Evolutionary conservation across 108 stramenopile genomes (phyloP).

Genomic region (Fistulifera pelliculosa): DNA sequence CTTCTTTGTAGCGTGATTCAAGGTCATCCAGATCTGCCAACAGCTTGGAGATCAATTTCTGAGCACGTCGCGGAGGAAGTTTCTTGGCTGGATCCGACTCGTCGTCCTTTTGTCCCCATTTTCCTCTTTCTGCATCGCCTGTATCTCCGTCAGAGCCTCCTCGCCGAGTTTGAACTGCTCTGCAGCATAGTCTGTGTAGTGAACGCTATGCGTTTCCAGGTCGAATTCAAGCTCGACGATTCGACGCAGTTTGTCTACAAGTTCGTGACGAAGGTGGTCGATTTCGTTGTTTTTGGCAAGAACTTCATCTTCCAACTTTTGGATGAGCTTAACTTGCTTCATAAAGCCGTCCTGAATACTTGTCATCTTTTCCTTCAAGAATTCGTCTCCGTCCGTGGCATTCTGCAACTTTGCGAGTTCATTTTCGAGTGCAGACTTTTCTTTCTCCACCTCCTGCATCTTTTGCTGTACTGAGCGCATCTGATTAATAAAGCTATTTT

Average conservation of each 20-base stretch:
- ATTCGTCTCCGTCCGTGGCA: slow-evolving; percentile 8
- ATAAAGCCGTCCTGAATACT: slow-evolving; percentile 10
- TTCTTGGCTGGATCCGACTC: slow-evolving; percentile 1
- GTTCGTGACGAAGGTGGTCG: slow-evolving; percentile 2
- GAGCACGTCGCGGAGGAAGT: slow-evolving; percentile 1
- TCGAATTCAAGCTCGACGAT: slow-evolving; percentile 19
- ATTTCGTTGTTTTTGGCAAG: slow-evolving; percentile 3
- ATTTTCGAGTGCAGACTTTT: slow-evolving; percentile 3
- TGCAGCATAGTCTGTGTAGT: slow-evolving; percentile 13
- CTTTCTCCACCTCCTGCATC: slow-evolving; percentile 7
- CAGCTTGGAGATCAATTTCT: slow-evolving; percentile 7
- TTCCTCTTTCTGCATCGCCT: neutral
- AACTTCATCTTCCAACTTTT: slow-evolving; percentile 7
- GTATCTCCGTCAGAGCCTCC: slow-evolving; percentile 11
- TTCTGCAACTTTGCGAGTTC: slow-evolving; percentile 4
- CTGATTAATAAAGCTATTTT: neutral
- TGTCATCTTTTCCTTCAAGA: slow-evolving; percentile 11
- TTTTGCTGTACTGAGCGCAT: slow-evolving; percentile 2
- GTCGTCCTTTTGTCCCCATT: neutral
- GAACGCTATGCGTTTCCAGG: slow-evolving; percentile 19
- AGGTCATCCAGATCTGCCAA: slow-evolving; percentile 9
- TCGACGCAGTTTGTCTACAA: slow-evolving; percentile 2
- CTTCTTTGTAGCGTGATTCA: slow-evolving; percentile 11
- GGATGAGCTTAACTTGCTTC: slow-evolving; percentile 6
- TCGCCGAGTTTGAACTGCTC: slow-evolving; percentile 12